phyloP scores from a whole-genome alignment of 179 eudicot genomes.

The Drosera spatulata region DNA sequence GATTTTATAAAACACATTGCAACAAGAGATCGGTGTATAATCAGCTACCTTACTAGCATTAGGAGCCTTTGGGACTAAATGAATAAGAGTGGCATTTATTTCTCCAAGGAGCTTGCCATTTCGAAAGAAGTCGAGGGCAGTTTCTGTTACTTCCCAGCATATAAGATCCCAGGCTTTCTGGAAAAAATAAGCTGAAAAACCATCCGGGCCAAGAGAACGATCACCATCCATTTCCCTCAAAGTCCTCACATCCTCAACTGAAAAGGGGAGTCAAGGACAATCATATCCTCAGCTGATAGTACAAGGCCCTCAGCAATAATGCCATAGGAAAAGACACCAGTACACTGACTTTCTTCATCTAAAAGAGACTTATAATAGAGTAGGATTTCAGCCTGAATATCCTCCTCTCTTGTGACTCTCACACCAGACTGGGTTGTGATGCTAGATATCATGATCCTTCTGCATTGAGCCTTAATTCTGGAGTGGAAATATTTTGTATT shows the following conservation, averaged over 20 bases:
- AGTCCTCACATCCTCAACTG: not conserved
- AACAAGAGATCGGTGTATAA: no score
- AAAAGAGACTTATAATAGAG: not conserved
- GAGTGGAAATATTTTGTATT: not conserved
- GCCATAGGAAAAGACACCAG: no score
- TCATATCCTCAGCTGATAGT: not conserved
- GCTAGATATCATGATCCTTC: no score
- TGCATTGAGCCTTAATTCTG: no score
- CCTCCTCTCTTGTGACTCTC: no score
- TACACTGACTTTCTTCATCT: not conserved
- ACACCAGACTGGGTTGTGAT: no score
- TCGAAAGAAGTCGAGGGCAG: no score
- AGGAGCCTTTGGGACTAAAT: no score
- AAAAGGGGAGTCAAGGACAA: not conserved
- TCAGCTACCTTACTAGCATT: no score
- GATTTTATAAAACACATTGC: no score
- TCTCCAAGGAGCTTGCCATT: no score
- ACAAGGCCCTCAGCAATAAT: not conserved
- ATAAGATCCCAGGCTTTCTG: not conserved
- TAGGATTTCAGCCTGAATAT: not conserved
- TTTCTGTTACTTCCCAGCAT: not conserved
- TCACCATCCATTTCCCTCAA: not conserved
- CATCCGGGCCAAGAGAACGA: conserved; percentile 4
- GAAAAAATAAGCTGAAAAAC: not conserved
- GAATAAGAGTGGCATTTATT: not conserved